Evolutionary conservation across 139 green algal genomes (phyloP).

Genomic region (Chlorella sp.): DNA sequence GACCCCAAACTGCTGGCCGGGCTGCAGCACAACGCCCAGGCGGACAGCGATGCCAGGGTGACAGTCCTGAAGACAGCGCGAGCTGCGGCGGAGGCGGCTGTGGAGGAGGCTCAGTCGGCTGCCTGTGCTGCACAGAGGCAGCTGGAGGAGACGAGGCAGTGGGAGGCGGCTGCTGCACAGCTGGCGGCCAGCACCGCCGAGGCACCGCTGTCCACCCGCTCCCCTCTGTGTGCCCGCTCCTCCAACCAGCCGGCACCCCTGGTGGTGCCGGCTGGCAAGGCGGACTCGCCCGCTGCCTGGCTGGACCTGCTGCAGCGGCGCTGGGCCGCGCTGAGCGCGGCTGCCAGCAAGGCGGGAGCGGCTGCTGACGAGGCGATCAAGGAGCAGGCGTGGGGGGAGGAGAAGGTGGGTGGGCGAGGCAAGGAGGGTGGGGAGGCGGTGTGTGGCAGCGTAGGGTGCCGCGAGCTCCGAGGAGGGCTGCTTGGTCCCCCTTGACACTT

Average conservation of each 20-base stretch:
- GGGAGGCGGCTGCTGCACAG: neutral
- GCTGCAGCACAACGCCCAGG: neutral
- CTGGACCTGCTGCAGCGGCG: conserved; percentile 32
- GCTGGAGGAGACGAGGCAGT: neutral
- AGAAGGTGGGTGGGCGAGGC: neutral
- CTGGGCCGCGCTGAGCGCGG: neutral
- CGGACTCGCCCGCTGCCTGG: conserved; percentile 23
- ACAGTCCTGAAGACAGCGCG: neutral
- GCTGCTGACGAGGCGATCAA: neutral
- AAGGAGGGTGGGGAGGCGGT: neutral
- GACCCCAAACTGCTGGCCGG: conserved; percentile 13
- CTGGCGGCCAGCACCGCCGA: neutral
- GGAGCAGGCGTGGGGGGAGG: conserved; percentile 34
- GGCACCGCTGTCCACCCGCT: neutral
- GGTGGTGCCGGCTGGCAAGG: conserved; percentile 3
- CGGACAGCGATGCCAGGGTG: neutral
- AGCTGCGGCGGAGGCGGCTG: neutral
- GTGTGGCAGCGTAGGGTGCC: neutral
- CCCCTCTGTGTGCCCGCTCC: neutral
- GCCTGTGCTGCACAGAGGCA: neutral
- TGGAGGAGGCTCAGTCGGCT: neutral
- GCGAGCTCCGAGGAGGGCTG: neutral
- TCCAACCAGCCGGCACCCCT: conserved; percentile 9
- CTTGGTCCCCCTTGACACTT: too few relatives aligned
- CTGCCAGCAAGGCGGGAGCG: neutral